Percentiles rank a stretch among this genome's conserved stretches.
Conservation (phyloP, 2,329 filamentous ascomycete species). For the Paraconiothyrium brasiliense region DNA sequence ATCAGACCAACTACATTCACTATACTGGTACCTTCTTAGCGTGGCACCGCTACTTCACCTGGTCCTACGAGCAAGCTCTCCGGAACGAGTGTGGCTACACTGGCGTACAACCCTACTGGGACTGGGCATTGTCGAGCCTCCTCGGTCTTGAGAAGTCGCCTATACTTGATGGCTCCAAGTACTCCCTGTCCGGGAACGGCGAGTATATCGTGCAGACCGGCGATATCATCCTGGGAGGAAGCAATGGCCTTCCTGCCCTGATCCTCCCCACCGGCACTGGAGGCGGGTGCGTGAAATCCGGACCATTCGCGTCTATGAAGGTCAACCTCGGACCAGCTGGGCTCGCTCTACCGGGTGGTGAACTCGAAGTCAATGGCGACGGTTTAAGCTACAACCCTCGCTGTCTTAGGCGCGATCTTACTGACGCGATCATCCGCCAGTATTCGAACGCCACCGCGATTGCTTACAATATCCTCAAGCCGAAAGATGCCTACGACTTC, state of each 20-base stretch:
- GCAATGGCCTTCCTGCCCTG: slow-evolving; percentile 21
- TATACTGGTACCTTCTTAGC: slow-evolving; percentile 43
- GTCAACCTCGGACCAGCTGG: slow-evolving; percentile 29
- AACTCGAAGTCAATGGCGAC: slow-evolving; percentile 17
- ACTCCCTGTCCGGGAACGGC: slow-evolving; percentile 58
- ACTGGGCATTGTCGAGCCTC: slow-evolving; percentile 28
- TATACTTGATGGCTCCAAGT: slow-evolving; percentile 61
- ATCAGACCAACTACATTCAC: slow-evolving; percentile 30
- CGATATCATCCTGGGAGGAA: slow-evolving; percentile 41
- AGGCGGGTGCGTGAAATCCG: slow-evolving; percentile 31
- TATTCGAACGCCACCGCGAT: slow-evolving; percentile 35
- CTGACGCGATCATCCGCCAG: slow-evolving; percentile 32
- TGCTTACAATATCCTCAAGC: slow-evolving; percentile 34
- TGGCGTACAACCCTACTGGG: slow-evolving; percentile 44
- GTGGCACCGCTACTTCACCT: slow-evolving; percentile 51
- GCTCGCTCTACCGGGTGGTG: slow-evolving; percentile 17
- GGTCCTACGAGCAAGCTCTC: slow-evolving; percentile 49
- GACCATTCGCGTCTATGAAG: slow-evolving; percentile 28
- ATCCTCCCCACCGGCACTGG: slow-evolving; percentile 51
- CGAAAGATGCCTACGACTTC: slow-evolving; percentile 37
- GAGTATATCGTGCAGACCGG: slow-evolving; percentile 43
- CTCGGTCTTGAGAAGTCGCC: slow-evolving; percentile 43
- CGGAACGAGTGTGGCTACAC: slow-evolving; percentile 50
- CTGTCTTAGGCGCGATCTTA: slow-evolving; percentile 35
- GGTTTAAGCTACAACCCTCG: slow-evolving; percentile 29